phyloP scores from a whole-genome alignment of 345 rosid species.

The Erysimum cheiranthoides region DNA sequence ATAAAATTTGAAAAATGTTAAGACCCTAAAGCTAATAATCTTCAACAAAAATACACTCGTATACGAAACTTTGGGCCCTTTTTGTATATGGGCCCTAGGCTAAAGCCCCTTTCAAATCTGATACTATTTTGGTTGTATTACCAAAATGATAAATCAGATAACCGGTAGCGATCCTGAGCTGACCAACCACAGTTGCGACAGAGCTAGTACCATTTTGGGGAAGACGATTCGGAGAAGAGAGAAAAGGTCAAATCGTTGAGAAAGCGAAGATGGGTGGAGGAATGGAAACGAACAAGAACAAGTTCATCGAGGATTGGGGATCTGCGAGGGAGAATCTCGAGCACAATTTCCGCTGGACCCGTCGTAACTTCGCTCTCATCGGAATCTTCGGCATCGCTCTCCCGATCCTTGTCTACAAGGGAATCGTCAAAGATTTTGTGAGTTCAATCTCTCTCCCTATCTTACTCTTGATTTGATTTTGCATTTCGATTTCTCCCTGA shows the following conservation, averaged over 20 bases:
- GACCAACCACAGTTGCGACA: conserved; percentile 10
- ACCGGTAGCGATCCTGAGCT: conserved; percentile 29
- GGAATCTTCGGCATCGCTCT: conserved; percentile 90
- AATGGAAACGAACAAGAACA: conserved; percentile 92
- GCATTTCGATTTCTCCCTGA: neutral
- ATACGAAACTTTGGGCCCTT: neutral
- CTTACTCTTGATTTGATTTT: conserved; percentile 22
- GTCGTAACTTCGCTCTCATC: conserved; percentile 85
- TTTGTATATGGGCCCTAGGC: neutral
- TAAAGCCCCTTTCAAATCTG: neutral
- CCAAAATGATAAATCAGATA: neutral
- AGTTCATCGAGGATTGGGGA: conserved; percentile 93
- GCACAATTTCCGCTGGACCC: conserved; percentile 92
- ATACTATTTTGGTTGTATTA: neutral
- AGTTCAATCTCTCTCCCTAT: conserved; percentile 15
- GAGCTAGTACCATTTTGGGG: conserved; percentile 16
- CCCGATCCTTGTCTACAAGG: conserved; percentile 83
- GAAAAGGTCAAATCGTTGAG: conserved; percentile 5
- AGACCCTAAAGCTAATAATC: no score
- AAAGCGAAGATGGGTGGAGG: conserved; percentile 81
- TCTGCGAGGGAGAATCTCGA: conserved; percentile 87
- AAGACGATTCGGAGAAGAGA: conserved; percentile 28
- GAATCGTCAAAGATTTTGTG: conserved; percentile 88
- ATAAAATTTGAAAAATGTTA: no score
- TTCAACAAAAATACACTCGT: neutral